These are phyloP conservation scores for Fragaria ananassa DNA, from an alignment of 306 rosid species.

Conservation along the genomic window DNA sequence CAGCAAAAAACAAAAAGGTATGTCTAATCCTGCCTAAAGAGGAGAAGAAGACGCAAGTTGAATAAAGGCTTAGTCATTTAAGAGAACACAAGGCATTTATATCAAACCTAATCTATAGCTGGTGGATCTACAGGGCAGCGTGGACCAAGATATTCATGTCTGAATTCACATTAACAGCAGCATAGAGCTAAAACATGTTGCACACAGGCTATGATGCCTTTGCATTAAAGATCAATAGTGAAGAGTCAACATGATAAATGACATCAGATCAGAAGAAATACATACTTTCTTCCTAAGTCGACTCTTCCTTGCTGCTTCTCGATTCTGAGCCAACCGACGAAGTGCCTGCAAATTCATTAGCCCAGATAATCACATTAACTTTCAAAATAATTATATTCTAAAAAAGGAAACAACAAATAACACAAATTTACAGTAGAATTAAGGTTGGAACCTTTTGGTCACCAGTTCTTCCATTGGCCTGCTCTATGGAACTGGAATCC, in stretches of 20 bases:
- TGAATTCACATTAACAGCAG: not conserved
- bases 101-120: not conserved
- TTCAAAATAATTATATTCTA: not conserved
- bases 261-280: not conserved
- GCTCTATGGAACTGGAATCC: conserved; percentile 59
- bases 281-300: conserved; percentile 68
- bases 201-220: not conserved
- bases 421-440: not conserved
- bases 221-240: not conserved
- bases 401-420: not conserved
- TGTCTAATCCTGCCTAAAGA: not conserved
- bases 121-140: not conserved
- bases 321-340: conserved; percentile 74
- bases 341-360: conserved; percentile 34
- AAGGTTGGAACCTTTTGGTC: conserved; percentile 50
- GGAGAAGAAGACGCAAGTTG: not conserved
- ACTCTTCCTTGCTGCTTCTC: conserved; percentile 81
- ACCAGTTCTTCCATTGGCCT: conserved; percentile 41
- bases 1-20: not conserved
- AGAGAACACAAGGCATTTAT: conserved; percentile 6
- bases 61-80: not conserved
- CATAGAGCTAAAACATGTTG: not conserved
- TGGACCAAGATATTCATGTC: conserved; percentile 8
- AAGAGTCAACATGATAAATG: not conserved
- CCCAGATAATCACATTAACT: not conserved